Evolutionary conservation across 495 filamentous ascomycete genomes (phyloP).

Genomic region (Tricharina praecox): DNA sequence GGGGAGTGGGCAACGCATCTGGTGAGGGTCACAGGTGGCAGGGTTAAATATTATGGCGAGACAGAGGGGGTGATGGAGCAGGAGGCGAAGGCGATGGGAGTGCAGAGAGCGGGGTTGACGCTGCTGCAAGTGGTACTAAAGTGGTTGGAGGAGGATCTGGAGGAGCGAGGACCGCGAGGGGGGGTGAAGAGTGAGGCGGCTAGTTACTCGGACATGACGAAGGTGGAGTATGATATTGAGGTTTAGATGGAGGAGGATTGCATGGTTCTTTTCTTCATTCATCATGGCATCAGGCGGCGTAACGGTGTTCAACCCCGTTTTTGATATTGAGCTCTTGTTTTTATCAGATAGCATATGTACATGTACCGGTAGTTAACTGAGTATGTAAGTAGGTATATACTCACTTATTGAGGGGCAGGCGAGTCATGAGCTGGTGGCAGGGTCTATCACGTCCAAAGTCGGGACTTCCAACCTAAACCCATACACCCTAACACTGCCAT

Average conservation of each 20-base stretch:
- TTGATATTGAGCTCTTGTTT: too few species aligned
- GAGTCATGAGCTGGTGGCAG: too few species aligned
- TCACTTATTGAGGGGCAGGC: too few species aligned
- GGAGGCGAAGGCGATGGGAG: conserved; percentile 46
- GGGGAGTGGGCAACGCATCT: conserved; percentile 87
- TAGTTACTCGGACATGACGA: conserved; percentile 11
- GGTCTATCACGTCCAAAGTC: too few species aligned
- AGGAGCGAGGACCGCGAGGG: conserved; percentile 55
- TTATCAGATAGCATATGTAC: too few species aligned
- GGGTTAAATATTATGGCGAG: conserved; percentile 65
- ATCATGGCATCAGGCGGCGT: conserved; percentile 3
- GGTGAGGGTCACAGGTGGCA: conserved; percentile 81
- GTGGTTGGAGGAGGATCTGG: conserved; percentile 74
- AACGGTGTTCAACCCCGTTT: conserved; percentile 6
- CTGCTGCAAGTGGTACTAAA: conserved; percentile 53
- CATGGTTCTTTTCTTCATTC: neutral
- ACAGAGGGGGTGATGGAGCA: conserved; percentile 51
- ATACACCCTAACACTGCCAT: conserved; percentile 63
- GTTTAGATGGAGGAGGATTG: conserved; percentile 1
- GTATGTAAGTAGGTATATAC: too few species aligned
- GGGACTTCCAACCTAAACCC: too few species aligned
- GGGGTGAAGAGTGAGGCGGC: conserved; percentile 16
- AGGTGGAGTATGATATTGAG: conserved; percentile 3
- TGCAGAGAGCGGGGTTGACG: conserved; percentile 33
- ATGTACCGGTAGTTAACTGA: too few species aligned